phyloP scores from a whole-genome alignment of 257 asterid genomes.

The Fraxinus excelsior region DNA sequence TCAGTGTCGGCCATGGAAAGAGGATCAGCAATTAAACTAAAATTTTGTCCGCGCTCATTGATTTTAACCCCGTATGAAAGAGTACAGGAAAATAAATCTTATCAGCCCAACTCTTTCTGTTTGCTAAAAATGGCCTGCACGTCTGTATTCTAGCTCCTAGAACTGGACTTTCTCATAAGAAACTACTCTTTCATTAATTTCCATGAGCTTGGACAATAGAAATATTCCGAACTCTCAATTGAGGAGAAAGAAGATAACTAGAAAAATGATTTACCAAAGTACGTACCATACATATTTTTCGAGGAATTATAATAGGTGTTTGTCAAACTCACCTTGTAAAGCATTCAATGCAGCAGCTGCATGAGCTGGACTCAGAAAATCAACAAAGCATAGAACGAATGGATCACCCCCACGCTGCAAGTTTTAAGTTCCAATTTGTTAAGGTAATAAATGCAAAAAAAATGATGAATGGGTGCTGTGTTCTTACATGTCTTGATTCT shows the following conservation, averaged over 20 bases:
- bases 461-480: not conserved
- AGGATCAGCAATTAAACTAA: too few species aligned
- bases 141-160: not conserved
- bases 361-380: constrained; percentile 76
- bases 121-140: not conserved
- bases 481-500: constrained; percentile 72
- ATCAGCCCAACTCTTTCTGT: not conserved
- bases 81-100: too few species aligned
- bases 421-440: constrained; percentile 8
- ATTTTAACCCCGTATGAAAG: too few species aligned
- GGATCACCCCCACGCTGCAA: constrained; percentile 75
- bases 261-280: not conserved
- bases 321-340: constrained; percentile 57
- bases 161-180: not conserved
- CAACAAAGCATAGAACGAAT: constrained; percentile 77
- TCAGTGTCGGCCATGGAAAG: too few species aligned
- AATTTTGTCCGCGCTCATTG: too few species aligned
- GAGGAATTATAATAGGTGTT: not conserved
- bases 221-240: not conserved
- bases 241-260: not conserved
- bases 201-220: not conserved
- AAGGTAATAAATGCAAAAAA: constrained; percentile 6
- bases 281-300: too few species aligned
- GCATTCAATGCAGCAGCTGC: constrained; percentile 87
- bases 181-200: not conserved